A percentile compares a stretch with the other conserved stretches of the same genome.
Conservation (phyloP, 2,329 filamentous ascomycete species). For the Lasiodiplodia sp. region DNA sequence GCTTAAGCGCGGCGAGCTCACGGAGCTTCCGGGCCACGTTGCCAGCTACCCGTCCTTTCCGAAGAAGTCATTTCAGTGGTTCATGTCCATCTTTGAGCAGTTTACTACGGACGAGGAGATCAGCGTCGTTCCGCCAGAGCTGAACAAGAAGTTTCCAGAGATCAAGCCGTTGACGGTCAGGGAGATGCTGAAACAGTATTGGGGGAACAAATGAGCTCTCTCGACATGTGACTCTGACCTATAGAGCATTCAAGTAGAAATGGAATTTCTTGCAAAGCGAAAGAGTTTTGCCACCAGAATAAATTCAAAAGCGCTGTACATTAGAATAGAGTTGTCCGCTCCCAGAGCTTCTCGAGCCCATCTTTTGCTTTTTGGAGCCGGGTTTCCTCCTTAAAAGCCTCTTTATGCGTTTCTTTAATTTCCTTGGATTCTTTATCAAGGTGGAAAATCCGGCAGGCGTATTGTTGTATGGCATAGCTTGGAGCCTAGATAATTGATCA, state of each 20-base stretch:
- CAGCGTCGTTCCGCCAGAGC: conserved; percentile 2
- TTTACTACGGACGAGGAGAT: neutral
- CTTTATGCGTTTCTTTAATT: neutral
- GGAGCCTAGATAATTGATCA: neutral
- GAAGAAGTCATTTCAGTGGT: conserved; percentile 29
- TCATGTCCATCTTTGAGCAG: conserved; percentile 25
- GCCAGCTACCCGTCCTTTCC: conserved; percentile 34
- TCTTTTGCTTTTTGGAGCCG: neutral
- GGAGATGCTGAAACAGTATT: conserved; percentile 6
- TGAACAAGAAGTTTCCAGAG: conserved; percentile 6
- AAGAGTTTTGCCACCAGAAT: neutral
- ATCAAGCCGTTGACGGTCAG: conserved; percentile 7
- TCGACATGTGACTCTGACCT: neutral
- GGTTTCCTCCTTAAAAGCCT: neutral
- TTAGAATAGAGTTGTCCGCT: neutral
- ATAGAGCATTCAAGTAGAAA: neutral
- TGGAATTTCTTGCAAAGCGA: neutral
- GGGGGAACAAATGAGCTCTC: neutral
- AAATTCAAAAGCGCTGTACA: too few relatives aligned
- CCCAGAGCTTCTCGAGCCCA: neutral
- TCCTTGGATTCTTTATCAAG: neutral
- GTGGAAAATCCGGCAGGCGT: neutral
- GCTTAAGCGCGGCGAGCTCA: conserved; percentile 31
- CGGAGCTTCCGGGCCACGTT: conserved; percentile 32
- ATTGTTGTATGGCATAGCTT: neutral